Evolutionary conservation across 2,329 filamentous ascomycete species (phyloP).

Genomic region (Colletotrichum tropicicola): DNA sequence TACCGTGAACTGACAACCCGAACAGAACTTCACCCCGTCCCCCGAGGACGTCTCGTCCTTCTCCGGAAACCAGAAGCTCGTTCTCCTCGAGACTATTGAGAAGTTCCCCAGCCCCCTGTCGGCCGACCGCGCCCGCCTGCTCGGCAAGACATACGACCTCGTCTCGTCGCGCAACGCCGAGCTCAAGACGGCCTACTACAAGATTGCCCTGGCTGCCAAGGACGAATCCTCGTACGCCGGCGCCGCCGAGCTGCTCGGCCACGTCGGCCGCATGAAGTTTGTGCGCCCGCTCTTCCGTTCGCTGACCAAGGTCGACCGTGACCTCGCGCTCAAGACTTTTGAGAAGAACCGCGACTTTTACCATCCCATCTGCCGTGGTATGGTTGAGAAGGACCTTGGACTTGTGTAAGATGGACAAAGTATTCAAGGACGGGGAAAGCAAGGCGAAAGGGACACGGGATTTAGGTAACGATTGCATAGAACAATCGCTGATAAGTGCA

Average conservation of each 20-base stretch:
- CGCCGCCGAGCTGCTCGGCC: conserved; percentile 78
- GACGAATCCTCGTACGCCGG: conserved; percentile 75
- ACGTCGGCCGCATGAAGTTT: conserved; percentile 96
- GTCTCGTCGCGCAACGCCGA: conserved; percentile 84
- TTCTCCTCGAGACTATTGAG: conserved; percentile 86
- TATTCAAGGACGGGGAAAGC: neutral
- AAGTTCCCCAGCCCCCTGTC: conserved; percentile 71
- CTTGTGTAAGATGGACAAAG: conserved; percentile 8
- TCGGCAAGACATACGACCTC: conserved; percentile 81
- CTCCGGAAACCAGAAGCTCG: conserved; percentile 87
- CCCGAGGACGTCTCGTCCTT: conserved; percentile 76
- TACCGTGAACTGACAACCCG: conserved; percentile 17
- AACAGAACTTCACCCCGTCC: conserved; percentile 68
- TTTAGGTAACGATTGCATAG: no score
- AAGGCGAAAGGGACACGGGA: neutral
- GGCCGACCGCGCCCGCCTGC: conserved; percentile 70
- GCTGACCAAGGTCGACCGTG: conserved; percentile 77
- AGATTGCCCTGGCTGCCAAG: conserved; percentile 79
- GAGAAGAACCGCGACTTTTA: conserved; percentile 91
- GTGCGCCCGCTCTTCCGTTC: conserved; percentile 85
- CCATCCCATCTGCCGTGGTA: conserved; percentile 87
- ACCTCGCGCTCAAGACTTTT: conserved; percentile 83
- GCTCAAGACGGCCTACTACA: conserved; percentile 81
- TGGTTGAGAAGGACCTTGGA: conserved; percentile 86
- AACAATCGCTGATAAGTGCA: no score